Evolutionary conservation across 768 basidiomycete species (phyloP).

Genomic region (Plicaturopsis crispa): DNA sequence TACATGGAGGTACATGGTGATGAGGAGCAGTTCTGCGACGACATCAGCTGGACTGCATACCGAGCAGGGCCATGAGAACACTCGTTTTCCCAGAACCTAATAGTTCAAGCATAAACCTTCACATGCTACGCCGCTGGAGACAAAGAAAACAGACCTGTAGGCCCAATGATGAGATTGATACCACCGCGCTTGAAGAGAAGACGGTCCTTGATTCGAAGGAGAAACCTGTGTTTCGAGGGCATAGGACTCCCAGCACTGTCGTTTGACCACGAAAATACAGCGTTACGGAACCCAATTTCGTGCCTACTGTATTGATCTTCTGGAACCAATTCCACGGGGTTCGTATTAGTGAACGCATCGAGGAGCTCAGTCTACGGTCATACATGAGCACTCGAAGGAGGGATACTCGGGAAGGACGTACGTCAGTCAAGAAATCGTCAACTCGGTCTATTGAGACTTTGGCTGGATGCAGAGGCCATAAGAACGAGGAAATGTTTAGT

Average conservation of each 20-base stretch:
- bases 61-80: slow-evolving; percentile 54
- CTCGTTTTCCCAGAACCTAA: slow-evolving; percentile 52
- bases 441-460: slow-evolving; percentile 62
- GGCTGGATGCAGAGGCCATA: slow-evolving; percentile 23
- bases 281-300: slow-evolving; percentile 44
- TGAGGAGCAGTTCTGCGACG: slow-evolving; percentile 53
- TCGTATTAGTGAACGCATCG: slow-evolving; percentile 24
- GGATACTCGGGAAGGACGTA: slow-evolving; percentile 10
- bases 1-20: neutral
- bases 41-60: slow-evolving; percentile 56
- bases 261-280: slow-evolving; percentile 49
- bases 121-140: neutral
- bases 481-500: too few relatives aligned
- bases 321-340: neutral
- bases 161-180: slow-evolving; percentile 54
- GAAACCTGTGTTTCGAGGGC: slow-evolving; percentile 38
- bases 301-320: slow-evolving; percentile 14
- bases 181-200: slow-evolving; percentile 43
- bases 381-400: neutral
- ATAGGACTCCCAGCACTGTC: slow-evolving; percentile 28
- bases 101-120: neutral
- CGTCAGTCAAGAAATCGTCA: slow-evolving; percentile 35
- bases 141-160: slow-evolving; percentile 27
- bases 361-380: slow-evolving; percentile 37
- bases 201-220: slow-evolving; percentile 43